These are phyloP conservation scores for Alnus glutinosa DNA, from an alignment of 306 rosid species.

Conservation along the genomic window DNA sequence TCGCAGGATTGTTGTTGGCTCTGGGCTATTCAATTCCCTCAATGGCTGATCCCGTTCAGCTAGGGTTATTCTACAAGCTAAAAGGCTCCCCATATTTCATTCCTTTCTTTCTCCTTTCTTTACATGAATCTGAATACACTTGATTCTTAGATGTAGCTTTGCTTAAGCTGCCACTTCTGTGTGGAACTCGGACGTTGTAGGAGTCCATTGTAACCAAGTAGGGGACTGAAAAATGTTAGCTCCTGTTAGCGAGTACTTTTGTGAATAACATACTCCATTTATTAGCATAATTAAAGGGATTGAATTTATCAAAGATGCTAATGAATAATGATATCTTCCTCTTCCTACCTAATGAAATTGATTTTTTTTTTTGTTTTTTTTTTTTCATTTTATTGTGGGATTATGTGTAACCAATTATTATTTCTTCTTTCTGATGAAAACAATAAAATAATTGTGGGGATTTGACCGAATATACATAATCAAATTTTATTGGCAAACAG, in stretches of 20 bases:
- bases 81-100: not conserved
- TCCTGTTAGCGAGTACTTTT: slow-evolving; percentile 4
- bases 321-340: not conserved
- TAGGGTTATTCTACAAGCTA: not conserved
- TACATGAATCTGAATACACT: slow-evolving; percentile 5
- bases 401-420: no score
- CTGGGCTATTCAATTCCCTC: not conserved
- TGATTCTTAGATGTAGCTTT: not conserved
- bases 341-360: no score
- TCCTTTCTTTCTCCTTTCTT: not conserved
- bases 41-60: slow-evolving; percentile 10
- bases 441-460: not conserved
- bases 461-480: not conserved
- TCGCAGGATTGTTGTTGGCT: not conserved
- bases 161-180: not conserved
- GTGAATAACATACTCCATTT: slow-evolving; percentile 14
- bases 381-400: no score
- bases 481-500: not conserved
- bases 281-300: slow-evolving; percentile 4
- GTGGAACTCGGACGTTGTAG: slow-evolving; percentile 6
- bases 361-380: no score
- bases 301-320: not conserved
- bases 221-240: slow-evolving; percentile 16
- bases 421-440: no score
- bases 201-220: slow-evolving; percentile 12